Evolutionary conservation across 164 flowering plant genomes (phyloP), one percentile per base, ranked within the genome.

Genomic region (Vitis amurensis): DNA sequence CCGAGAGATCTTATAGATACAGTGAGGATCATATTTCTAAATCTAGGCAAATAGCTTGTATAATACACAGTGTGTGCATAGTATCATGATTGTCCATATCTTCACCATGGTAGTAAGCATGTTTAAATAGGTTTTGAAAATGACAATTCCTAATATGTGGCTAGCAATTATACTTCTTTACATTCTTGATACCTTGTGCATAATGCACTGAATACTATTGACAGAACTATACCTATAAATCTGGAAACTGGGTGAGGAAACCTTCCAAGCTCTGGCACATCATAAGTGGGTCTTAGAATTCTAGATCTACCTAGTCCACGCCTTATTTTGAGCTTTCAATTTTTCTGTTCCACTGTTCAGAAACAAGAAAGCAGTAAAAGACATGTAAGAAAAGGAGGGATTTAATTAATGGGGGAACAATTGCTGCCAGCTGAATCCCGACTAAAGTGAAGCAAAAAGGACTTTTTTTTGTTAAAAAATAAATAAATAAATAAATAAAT

Each of bases 1-100:
- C 99, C 98, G 47, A 84, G 88, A 88, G 97, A 95, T 86, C 95
- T 95, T 47, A 93, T 95, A 71, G 78, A 93, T 71, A 95, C 97
- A 31, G 96, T 95, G 74, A 87, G 86, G 13, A 72, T 66, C 67
- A n/a, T 67, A 49, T 67, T 52, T 55, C 31, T 47, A 19, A 48
- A 37, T 71, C 59, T 53, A 48, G 17, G 17, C 62, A 67, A 19
- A 10, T 19, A 50, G 16, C 67, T 64, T 64, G 37, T 19, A n/a
- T 63, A 27, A 51, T 47, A 11, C 16, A 14, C 29, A 57, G 7
- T n/a, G 16, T 19, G 37, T 19, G 37, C 67, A 11, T 64, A 17
- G 10, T 19, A 3, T n/a, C 10, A n/a, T 19, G 16, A 7, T 13
- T 57, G 10, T 13, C 56, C 59, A 57, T 57, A 16, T 16, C 3